These are phyloP conservation scores for Friedmanniomyces simplex DNA, from an alignment of 495 filamentous ascomycete species.

Conservation along the genomic window DNA sequence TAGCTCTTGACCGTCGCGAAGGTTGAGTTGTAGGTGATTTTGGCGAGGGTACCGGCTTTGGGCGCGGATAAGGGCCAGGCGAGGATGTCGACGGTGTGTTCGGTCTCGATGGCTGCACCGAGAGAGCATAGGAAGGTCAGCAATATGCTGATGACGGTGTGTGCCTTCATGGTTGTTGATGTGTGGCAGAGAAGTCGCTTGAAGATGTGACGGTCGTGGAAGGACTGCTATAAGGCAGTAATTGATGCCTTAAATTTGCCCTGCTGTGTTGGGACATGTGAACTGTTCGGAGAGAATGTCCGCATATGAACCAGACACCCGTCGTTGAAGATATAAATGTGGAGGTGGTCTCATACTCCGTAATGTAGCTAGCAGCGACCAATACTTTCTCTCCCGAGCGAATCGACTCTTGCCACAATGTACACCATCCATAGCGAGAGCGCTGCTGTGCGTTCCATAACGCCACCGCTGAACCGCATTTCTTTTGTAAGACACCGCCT, in stretches of 20 bases:
- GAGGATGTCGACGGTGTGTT: conserved; percentile 17
- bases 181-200: not conserved
- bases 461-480: not conserved
- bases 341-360: too few species aligned
- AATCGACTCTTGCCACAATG: too few species aligned
- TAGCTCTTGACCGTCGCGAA: conserved; percentile 22
- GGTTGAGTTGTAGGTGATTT: conserved; percentile 29
- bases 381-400: too few species aligned
- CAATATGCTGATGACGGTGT: not conserved
- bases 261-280: too few species aligned
- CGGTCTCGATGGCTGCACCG: not conserved
- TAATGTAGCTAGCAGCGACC: not conserved
- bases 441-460: not conserved
- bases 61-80: conserved; percentile 23
- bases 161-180: not conserved
- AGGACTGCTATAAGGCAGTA: too few species aligned
- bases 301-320: too few species aligned
- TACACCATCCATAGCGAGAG: too few species aligned
- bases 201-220: too few species aligned
- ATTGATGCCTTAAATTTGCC: too few species aligned
- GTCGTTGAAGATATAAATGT: too few species aligned
- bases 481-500: not conserved
- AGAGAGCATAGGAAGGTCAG: conserved; percentile 5
- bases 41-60: conserved; percentile 24
- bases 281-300: too few species aligned